These are phyloP conservation scores for Cubamyces sp. DNA, from an alignment of 768 basidiomycete genomes.

Conservation along the genomic window DNA sequence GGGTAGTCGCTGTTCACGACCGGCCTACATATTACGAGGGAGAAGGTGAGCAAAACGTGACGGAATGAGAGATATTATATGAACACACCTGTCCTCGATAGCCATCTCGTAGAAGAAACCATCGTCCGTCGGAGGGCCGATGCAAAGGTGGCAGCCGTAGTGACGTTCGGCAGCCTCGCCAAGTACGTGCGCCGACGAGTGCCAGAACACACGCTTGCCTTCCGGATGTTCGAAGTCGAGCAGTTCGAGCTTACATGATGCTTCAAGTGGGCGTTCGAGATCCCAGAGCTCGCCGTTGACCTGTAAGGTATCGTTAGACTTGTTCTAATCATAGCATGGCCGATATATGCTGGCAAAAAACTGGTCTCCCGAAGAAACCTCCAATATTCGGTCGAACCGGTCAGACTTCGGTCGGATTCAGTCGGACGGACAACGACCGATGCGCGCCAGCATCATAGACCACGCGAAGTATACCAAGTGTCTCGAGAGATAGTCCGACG, in stretches of 20 bases:
- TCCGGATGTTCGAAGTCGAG: slow-evolving; percentile 93
- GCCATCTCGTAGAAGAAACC: slow-evolving; percentile 99
- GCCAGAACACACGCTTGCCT: slow-evolving; percentile 99
- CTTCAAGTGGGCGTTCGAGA: slow-evolving; percentile 91
- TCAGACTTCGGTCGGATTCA: no score
- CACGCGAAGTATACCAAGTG: no score
- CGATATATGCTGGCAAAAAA: no score
- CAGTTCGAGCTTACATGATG: slow-evolving; percentile 76
- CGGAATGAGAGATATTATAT: background rate
- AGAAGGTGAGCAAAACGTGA: background rate
- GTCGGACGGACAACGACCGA: no score
- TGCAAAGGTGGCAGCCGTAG: slow-evolving; percentile 95
- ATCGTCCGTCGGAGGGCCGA: slow-evolving; percentile 96
- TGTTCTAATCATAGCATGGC: background rate
- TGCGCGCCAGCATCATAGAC: no score
- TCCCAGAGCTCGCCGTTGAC: slow-evolving; percentile 92
- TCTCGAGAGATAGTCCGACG: no score
- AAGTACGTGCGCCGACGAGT: slow-evolving; percentile 97
- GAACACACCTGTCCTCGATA: slow-evolving; percentile 70
- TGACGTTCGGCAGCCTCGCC: slow-evolving; percentile 96
- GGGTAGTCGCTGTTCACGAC: slow-evolving; percentile 86
- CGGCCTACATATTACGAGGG: slow-evolving; percentile 48
- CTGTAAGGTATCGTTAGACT: slow-evolving; percentile 42
- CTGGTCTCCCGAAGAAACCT: no score
- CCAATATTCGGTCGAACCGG: no score